Conservation (phyloP, 257 asterid species). For the Solanum appendiculatum region DNA sequence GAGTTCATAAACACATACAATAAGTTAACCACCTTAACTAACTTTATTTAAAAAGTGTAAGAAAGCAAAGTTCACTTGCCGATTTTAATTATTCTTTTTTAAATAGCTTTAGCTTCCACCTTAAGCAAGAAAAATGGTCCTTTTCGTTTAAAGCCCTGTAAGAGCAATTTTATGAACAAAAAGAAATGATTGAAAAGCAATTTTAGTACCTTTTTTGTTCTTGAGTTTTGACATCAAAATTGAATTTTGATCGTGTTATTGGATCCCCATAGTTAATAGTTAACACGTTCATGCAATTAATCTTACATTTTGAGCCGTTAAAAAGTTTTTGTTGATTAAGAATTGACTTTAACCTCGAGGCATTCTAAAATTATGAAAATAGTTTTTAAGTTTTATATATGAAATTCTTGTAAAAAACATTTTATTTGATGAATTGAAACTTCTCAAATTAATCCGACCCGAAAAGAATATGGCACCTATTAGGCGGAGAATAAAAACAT, state of each 20-base stretch:
- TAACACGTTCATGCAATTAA: background rate
- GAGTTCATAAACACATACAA: background rate
- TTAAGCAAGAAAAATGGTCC: conserved; percentile 1
- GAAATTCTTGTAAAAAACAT: too few relatives aligned
- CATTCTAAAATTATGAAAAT: too few relatives aligned
- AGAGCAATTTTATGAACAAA: background rate
- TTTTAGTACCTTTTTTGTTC: background rate
- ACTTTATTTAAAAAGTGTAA: background rate
- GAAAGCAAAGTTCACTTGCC: conserved; percentile 1
- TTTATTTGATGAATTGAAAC: too few relatives aligned
- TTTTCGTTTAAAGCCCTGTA: background rate
- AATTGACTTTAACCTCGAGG: too few relatives aligned
- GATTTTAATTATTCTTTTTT: background rate
- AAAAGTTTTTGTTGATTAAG: too few relatives aligned
- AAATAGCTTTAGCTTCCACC: conserved; percentile 3
- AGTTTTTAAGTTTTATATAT: too few relatives aligned
- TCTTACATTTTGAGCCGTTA: background rate
- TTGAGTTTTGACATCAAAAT: background rate
- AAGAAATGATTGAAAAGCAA: background rate
- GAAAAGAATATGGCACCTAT: background rate
- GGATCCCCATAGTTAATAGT: background rate
- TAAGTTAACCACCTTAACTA: background rate
- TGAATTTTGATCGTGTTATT: background rate
- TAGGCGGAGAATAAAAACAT: background rate
- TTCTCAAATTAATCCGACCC: background rate